These are phyloP conservation scores for Seminavis robusta DNA, from an alignment of 108 stramenopile genomes.

Conservation along the genomic window DNA sequence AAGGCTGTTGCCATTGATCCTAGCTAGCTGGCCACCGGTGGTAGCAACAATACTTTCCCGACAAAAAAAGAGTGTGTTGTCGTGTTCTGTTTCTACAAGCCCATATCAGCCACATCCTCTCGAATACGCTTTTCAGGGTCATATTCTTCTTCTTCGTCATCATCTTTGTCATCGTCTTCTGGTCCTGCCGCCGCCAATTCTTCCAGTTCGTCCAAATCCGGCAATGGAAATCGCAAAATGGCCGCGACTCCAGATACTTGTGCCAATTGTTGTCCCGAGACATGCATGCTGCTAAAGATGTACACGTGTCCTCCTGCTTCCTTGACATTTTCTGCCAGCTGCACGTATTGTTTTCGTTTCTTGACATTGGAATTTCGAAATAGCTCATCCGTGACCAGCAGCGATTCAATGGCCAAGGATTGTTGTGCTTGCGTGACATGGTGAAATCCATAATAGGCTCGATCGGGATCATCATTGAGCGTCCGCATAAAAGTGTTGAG, in stretches of 20 bases:
- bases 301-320: constrained; percentile 85
- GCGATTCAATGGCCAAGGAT: constrained; percentile 83
- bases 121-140: constrained; percentile 44
- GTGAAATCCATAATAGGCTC: constrained; percentile 89
- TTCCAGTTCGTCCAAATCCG: constrained; percentile 80
- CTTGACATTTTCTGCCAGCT: constrained; percentile 85
- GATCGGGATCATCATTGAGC: constrained; percentile 87
- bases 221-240: constrained; percentile 86
- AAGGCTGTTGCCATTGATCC: no score
- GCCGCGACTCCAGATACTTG: constrained; percentile 95
- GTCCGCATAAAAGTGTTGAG: constrained; percentile 89
- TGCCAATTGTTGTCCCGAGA: constrained; percentile 91
- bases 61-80: no score
- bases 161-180: constrained; percentile 11
- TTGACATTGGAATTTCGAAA: constrained; percentile 84
- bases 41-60: no score
- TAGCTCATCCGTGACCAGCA: constrained; percentile 92
- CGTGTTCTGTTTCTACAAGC: constrained; percentile 29
- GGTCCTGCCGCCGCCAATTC: constrained; percentile 37
- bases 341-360: constrained; percentile 74
- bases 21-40: no score
- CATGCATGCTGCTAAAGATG: constrained; percentile 89
- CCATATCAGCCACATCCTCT: constrained; percentile 82
- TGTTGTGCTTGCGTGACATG: constrained; percentile 87
- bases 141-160: constrained; percentile 38